Base-by-base conservation (phyloP, 2,329 filamentous ascomycete genomes). In the Coniella vitis region DNA sequence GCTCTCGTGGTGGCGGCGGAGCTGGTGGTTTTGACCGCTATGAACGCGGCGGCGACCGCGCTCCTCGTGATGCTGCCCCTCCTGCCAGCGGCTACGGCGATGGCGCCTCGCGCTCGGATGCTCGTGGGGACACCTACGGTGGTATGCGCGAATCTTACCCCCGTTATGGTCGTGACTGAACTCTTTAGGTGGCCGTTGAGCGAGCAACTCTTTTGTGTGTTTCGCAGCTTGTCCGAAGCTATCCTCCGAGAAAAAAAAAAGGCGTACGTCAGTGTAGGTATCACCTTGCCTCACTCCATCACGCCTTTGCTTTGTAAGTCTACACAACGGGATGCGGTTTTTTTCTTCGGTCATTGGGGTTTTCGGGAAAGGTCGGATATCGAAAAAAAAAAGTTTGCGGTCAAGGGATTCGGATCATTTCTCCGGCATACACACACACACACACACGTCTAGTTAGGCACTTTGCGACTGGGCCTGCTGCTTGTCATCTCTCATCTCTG, bases 41-140 rank as follows among this genome's bases (percentile, higher is more conserved):
- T 7, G 37, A 45, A 16, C 38, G 51, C 34, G 35, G 40, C 45
- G 41, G 29, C 38, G 58, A 59, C 35, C 60, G 61, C 41, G 58
- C 55, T 46, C 55, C 61, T 46, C 61, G 61, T 35, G 61, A 63
- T 42, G 53, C 58, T 38, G 55, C 58, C 38, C 54, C 61, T 36
- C 53, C 54, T 31, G 55, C 56, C 17, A 55, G 55, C 38, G 57
- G 55, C 47, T 63, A 63, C 36, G 57, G 49, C 47, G 61, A 63
- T 36, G 41, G 58, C 9, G 57, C 58, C 48, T 57, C 61, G 31
- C 61, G 61, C 45, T 53, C 54, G 17, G 60, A 61, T 17, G 51
- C 53, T 49, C 60, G 40, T 32, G 40, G 61, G 41, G 61, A 63
- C 52, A 54, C 59, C 45, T 63, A 63, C 41, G 60, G 61, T 60